Base-by-base conservation (phyloP, 805 yeast species). In the Ogataea pilisensis region DNA sequence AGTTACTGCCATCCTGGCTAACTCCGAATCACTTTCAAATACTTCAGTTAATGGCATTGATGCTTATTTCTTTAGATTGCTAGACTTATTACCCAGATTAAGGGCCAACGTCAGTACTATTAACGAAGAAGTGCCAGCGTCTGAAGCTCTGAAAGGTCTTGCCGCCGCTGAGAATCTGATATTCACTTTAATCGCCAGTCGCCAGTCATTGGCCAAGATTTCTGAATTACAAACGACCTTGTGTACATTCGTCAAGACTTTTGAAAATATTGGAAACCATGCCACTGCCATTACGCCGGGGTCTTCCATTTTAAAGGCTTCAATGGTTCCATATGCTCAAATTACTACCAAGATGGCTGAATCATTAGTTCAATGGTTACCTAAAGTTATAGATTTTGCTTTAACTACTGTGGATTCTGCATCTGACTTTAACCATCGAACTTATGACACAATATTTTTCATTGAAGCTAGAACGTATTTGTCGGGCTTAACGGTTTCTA, bases 51-150 rank as follows among this genome's bases (percentile, higher is more conserved):
- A 65, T 11, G 70, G 69, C 0, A 44, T 56, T 22, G 82, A 82
- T 52, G 74, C 57, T 0, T 74, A 75, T 50, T 89, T 78, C 63
- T 85, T 75, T 66, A 71, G 86, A 44, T 60, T 87, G 8, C 62
- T 93, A 28, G 98, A 93, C 51, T 56, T 90, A 21, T 61, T 91
- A 33, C 97, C 97, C 3, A 70, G 91, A 34, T 65, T 91, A 42
- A 73, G 95, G 53, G 73, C 81, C 16, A 66, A 85, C 2, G 79
- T 82, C 9, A 61, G 78, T 2, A 68, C 69, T 12, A 76, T 80
- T 12, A 74, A 80, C 8, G 83, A 78, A 7, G 97, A 88, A 51
- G 78, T 86, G 19, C 93, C 96, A 3, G 73, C 72, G 12, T 66
- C 75, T 2, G 95, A 85, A 56, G 74, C 85, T 24, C 84, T 79